These are phyloP conservation scores for Acanthamoeba castellanii DNA, from an alignment of 208 protist genomes.

Conservation along the genomic window DNA sequence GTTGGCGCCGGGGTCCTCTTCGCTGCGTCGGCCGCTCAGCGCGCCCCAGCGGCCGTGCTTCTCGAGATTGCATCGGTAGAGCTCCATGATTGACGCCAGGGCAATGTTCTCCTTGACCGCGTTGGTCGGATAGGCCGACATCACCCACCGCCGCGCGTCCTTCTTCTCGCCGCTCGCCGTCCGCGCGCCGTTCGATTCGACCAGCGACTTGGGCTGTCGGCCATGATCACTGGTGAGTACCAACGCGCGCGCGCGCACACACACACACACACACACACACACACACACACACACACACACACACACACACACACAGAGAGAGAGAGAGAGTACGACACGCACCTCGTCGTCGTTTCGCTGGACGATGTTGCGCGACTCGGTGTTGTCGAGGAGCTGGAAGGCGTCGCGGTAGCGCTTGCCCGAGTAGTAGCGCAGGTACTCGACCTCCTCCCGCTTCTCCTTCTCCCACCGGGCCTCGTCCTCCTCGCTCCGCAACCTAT, in stretches of 20 bases:
- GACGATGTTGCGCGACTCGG: constrained; percentile 40
- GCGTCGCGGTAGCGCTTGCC: constrained; percentile 68
- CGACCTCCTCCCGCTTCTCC: constrained; percentile 22
- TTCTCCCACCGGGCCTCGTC: constrained; percentile 16
- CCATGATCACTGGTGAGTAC: not conserved
- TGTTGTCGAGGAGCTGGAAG: constrained; percentile 53
- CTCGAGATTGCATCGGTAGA: constrained; percentile 47
- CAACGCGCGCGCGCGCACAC: not conserved
- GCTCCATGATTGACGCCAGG: constrained; percentile 58
- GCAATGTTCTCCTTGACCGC: constrained; percentile 46
- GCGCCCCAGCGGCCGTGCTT: constrained; percentile 43
- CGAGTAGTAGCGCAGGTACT: not conserved
- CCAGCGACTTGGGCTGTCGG: not conserved
- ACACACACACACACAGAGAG: not conserved
- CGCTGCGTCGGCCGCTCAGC: not conserved
- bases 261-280: not conserved
- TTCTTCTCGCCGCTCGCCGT: not conserved
- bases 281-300: not conserved
- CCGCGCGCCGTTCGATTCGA: not conserved
- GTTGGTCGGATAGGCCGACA: constrained; percentile 33
- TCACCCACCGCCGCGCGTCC: constrained; percentile 52
- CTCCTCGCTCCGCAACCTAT: not conserved
- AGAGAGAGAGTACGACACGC: not conserved
- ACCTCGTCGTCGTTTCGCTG: not conserved
- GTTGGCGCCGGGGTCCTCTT: not conserved